A percentile compares a stretch with the other conserved stretches of the same genome.
Conservation (phyloP, 129 eudicot genomes). For the Saposhnikovia divaricata region DNA sequence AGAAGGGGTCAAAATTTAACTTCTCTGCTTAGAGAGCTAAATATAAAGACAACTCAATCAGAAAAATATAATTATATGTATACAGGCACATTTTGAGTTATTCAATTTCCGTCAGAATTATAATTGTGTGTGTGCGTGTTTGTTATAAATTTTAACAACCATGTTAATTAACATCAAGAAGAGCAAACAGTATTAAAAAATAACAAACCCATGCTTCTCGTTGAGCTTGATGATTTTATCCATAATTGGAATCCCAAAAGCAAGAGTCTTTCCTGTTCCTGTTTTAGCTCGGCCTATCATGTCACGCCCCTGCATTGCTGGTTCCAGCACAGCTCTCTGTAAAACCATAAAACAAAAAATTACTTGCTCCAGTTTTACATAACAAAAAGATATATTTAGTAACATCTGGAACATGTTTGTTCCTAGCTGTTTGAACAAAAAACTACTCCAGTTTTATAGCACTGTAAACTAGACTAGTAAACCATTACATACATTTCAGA, state of each 20-base stretch:
- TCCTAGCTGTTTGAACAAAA: background rate
- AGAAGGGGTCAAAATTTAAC: background rate
- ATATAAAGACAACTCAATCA: background rate
- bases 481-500: background rate
- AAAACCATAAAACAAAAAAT: background rate
- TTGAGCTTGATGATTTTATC: constrained; percentile 67
- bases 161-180: background rate
- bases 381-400: too few relatives aligned
- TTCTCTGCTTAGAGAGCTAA: background rate
- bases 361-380: too few relatives aligned
- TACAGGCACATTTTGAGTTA: too few relatives aligned
- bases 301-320: constrained; percentile 94
- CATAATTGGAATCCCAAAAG: constrained; percentile 91
- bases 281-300: constrained; percentile 96
- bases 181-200: background rate
- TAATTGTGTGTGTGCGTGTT: background rate
- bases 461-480: background rate
- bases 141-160: background rate
- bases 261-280: constrained; percentile 95
- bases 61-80: background rate
- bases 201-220: constrained; percentile 59
- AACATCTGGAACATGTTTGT: background rate
- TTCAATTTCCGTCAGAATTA: background rate
- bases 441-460: background rate
- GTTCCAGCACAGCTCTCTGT: constrained; percentile 89